phyloP scores from a whole-genome alignment of 495 filamentous ascomycete genomes.

The Lasiosphaeria hispida region DNA sequence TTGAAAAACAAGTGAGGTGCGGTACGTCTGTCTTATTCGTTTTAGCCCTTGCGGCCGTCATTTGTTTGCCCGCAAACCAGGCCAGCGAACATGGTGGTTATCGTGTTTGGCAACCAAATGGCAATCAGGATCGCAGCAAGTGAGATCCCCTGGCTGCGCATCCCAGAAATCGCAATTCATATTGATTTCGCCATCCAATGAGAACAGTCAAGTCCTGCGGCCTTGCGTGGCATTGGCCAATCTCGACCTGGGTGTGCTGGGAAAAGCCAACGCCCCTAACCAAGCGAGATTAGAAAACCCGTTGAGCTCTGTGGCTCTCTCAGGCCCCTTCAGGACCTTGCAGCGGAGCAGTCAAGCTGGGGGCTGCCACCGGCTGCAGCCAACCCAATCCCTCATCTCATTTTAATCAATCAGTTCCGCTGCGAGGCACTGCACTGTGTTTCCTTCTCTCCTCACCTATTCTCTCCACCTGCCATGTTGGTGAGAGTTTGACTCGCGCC shows the following conservation, averaged over 20 bases:
- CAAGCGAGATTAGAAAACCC: constrained; percentile 27
- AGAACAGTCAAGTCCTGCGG: constrained; percentile 1
- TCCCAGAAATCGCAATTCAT: not conserved
- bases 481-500: constrained; percentile 14
- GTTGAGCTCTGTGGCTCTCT: no score
- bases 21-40: no score
- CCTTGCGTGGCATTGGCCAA: constrained; percentile 25
- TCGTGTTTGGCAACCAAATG: no score
- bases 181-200: constrained; percentile 18
- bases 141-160: not conserved
- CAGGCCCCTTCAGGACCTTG: constrained; percentile 4
- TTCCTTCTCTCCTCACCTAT: constrained; percentile 1
- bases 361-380: not conserved
- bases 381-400: constrained; percentile 9
- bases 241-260: constrained; percentile 5
- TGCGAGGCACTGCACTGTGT: not conserved
- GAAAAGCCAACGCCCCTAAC: constrained; percentile 13
- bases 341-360: constrained; percentile 10
- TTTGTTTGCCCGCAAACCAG: no score
- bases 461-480: constrained; percentile 6
- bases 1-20: no score
- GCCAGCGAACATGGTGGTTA: no score
- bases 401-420: constrained; percentile 11
- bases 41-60: no score
- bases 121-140: not conserved